Percentiles rank a stretch among this genome's conserved stretches.
These are phyloP conservation scores for Populus simonii DNA, from an alignment of 345 rosid genomes.

Conservation along the genomic window DNA sequence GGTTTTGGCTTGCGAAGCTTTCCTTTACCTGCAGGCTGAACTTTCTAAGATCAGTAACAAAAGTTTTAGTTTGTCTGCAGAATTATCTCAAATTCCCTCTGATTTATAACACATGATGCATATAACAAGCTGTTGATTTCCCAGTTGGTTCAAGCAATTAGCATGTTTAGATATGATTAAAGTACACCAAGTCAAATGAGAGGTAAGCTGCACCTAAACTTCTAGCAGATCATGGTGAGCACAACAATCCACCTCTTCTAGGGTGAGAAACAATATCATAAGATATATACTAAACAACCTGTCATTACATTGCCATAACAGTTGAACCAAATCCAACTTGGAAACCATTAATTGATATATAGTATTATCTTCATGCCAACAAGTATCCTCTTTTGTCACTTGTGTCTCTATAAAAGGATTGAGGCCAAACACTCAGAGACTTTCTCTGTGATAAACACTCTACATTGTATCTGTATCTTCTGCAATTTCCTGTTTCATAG, in stretches of 20 bases:
- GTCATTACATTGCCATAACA: too few relatives aligned
- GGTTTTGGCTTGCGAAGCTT: too few relatives aligned
- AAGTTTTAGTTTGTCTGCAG: too few relatives aligned
- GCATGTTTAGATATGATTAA: not conserved
- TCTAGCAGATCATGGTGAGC: not conserved
- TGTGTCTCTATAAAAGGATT: conserved; percentile 1
- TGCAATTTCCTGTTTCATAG: not conserved
- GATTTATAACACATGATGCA: not conserved
- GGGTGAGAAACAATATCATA: not conserved
- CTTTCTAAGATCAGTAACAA: too few relatives aligned
- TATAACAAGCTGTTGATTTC: not conserved
- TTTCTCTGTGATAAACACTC: not conserved
- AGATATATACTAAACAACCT: not conserved
- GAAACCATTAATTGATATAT: not conserved
- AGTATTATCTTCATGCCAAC: not conserved
- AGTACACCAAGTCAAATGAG: not conserved
- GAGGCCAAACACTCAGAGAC: not conserved
- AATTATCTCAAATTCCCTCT: too few relatives aligned
- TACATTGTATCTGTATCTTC: not conserved
- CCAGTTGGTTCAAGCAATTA: not conserved
- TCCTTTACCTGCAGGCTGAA: too few relatives aligned
- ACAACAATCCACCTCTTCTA: not conserved
- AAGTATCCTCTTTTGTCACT: not conserved
- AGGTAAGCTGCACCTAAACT: not conserved
- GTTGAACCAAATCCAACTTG: conserved; percentile 11